Percentiles rank a stretch among this genome's conserved stretches.
Evolutionary conservation across 177 flowering plant genomes (phyloP).

Genomic region (Tripterygium wilfordii): DNA sequence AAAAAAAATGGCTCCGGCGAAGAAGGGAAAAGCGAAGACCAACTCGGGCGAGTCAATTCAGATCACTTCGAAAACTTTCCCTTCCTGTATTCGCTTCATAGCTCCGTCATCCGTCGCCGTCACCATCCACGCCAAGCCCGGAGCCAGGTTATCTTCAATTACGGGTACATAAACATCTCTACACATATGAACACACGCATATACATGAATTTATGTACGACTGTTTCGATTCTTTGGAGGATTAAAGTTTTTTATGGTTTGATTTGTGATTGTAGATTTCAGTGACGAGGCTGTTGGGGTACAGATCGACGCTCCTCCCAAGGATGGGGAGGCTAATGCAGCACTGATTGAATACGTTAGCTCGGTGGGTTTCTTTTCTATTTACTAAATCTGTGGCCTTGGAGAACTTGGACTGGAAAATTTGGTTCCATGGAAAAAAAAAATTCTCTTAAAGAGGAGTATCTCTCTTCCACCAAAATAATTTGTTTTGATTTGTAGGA

Average conservation of each 20-base stretch:
- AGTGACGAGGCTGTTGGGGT: slow-evolving; percentile 80
- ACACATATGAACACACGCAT: too few species aligned
- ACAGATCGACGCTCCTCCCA: slow-evolving; percentile 92
- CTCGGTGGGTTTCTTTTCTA: slow-evolving; percentile 61
- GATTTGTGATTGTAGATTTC: slow-evolving; percentile 55
- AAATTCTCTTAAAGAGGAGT: too few species aligned
- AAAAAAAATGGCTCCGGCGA: slow-evolving; percentile 59
- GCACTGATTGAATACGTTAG: slow-evolving; percentile 84
- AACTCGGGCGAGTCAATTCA: slow-evolving; percentile 19
- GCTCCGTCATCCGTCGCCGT: slow-evolving; percentile 81
- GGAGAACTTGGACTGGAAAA: too few species aligned
- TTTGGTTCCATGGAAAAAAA: too few species aligned
- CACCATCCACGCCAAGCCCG: slow-evolving; percentile 94
- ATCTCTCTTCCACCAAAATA: too few species aligned
- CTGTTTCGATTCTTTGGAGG: too few species aligned
- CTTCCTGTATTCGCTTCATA: slow-evolving; percentile 55
- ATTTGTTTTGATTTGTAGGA: too few species aligned
- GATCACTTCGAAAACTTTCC: slow-evolving; percentile 32
- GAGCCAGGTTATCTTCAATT: slow-evolving; percentile 71
- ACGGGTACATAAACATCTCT: slow-evolving; percentile 41
- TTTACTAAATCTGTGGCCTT: too few species aligned
- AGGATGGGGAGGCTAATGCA: slow-evolving; percentile 92
- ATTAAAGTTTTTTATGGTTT: too few species aligned
- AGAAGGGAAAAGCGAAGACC: slow-evolving; percentile 48
- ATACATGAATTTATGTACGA: too few species aligned